Evolutionary conservation across 768 basidiomycete genomes (phyloP).

Genomic region (Holtermannia corniformis): DNA sequence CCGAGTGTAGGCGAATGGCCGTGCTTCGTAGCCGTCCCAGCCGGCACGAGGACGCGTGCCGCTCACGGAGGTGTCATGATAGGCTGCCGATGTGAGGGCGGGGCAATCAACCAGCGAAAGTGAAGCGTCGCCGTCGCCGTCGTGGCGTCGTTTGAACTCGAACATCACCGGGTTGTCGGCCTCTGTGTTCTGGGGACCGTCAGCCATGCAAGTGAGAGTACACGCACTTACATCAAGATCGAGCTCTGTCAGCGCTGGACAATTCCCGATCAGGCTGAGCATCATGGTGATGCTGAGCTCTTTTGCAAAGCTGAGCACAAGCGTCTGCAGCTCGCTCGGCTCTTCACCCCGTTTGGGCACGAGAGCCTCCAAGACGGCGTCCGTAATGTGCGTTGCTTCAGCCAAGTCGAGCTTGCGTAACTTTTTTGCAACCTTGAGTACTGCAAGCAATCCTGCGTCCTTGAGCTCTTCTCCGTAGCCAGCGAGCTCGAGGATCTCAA

Average conservation of each 20-base stretch:
- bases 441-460: conserved; percentile 61
- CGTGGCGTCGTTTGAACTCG: conserved; percentile 58
- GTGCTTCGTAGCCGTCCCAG: background rate
- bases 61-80: background rate
- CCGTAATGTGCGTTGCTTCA: conserved; percentile 64
- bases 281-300: background rate
- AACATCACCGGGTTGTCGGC: conserved; percentile 56
- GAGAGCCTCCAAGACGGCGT: conserved; percentile 57
- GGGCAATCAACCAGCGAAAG: conserved; percentile 24
- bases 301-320: background rate
- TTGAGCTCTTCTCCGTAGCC: conserved; percentile 60
- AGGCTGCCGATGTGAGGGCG: conserved; percentile 10
- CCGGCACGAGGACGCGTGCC: background rate
- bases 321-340: background rate
- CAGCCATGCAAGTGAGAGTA: conserved; percentile 57
- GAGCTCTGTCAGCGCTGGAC: conserved; percentile 17
- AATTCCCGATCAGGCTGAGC: conserved; percentile 9
- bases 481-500: conserved; percentile 71
- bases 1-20: background rate
- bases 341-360: conserved; percentile 45
- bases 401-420: conserved; percentile 78
- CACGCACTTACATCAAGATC: conserved; percentile 53
- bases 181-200: conserved; percentile 58
- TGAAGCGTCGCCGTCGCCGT: conserved; percentile 43
- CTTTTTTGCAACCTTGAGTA: conserved; percentile 59